phyloP scores from a whole-genome alignment of 169 alveolate species.

The Eimeria nieschulzi region DNA sequence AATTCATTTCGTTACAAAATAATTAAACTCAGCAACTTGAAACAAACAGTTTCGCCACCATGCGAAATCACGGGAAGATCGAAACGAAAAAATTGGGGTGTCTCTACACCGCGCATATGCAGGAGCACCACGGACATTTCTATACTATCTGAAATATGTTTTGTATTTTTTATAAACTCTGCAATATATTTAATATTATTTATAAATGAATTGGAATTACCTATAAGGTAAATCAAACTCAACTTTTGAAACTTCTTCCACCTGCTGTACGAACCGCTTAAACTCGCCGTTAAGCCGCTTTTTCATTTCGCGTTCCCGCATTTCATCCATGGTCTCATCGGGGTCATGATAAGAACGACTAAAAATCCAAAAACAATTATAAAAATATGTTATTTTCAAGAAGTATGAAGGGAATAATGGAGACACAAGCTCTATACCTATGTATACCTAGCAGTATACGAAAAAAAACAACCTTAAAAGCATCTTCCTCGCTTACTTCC shows the following conservation, averaged over 20 bases:
- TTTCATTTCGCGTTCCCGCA: slow-evolving; percentile 95
- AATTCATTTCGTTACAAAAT: slow-evolving; percentile 86
- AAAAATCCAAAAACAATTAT: background rate
- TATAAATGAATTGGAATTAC: slow-evolving; percentile 5
- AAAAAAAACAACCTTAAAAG: background rate
- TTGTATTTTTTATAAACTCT: background rate
- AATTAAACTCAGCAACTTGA: slow-evolving; percentile 81
- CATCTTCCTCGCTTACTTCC: slow-evolving; percentile 80
- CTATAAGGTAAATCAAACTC: slow-evolving; percentile 89
- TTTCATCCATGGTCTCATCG: slow-evolving; percentile 96
- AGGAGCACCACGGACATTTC: background rate
- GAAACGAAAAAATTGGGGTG: background rate
- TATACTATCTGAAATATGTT: background rate
- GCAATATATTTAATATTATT: background rate
- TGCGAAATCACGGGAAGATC: background rate
- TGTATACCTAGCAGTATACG: background rate
- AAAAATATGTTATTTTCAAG: background rate
- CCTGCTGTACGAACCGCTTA: slow-evolving; percentile 87
- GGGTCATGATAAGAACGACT: slow-evolving; percentile 91
- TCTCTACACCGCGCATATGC: background rate
- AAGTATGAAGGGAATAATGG: background rate
- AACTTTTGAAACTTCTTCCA: slow-evolving; percentile 82
- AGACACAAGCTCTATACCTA: background rate
- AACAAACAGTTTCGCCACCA: too few relatives aligned
- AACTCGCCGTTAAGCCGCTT: slow-evolving; percentile 92